Evolutionary conservation across 179 eudicot genomes (phyloP).

Genomic region (Nepenthes alata): DNA sequence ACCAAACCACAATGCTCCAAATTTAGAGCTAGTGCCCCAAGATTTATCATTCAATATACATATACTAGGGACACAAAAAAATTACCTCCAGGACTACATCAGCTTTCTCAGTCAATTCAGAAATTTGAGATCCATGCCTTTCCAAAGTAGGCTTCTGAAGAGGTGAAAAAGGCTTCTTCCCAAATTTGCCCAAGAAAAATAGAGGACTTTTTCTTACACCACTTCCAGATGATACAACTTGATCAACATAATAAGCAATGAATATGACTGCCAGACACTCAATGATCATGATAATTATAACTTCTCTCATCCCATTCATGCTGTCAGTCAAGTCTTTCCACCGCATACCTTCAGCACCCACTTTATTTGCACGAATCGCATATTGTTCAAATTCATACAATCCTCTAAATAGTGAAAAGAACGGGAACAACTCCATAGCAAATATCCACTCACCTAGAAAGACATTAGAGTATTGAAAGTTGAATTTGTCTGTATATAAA

Average conservation of each 20-base stretch:
- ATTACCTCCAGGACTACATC: conserved; percentile 87
- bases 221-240: conserved; percentile 55
- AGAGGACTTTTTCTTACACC: conserved; percentile 43
- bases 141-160: conserved; percentile 35
- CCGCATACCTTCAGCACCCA: conserved; percentile 53
- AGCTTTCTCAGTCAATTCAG: conserved; percentile 59
- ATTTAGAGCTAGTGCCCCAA: not conserved
- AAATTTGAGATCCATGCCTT: conserved; percentile 55
- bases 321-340: conserved; percentile 59
- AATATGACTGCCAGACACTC: conserved; percentile 71
- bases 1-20: too few relatives aligned
- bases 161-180: conserved; percentile 27
- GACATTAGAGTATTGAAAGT: not conserved
- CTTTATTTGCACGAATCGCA: conserved; percentile 35
- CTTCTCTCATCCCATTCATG: conserved; percentile 60
- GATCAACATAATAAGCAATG: conserved; percentile 56
- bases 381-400: conserved; percentile 64
- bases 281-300: conserved; percentile 59
- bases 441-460: conserved; percentile 62
- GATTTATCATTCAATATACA: not conserved
- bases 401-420: conserved; percentile 72
- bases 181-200: conserved; percentile 30
- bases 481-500: not conserved
- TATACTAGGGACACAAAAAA: not conserved
- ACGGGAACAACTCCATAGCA: conserved; percentile 83